Conservation (phyloP, 1,139 yeast species). For the Chernovozyma sophiae-reginae region DNA sequence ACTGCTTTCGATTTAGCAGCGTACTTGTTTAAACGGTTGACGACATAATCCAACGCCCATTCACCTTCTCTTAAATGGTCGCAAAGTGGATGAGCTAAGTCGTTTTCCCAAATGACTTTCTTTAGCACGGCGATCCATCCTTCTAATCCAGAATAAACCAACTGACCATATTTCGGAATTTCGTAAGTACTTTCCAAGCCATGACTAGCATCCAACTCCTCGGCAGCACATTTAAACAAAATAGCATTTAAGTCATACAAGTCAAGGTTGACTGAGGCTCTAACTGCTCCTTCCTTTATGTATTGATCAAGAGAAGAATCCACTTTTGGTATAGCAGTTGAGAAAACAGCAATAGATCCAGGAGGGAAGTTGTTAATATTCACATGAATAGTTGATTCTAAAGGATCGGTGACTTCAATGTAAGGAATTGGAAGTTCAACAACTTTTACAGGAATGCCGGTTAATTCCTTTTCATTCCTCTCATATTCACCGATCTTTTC, state of each 20-base stretch:
- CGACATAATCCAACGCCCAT: constrained; percentile 86
- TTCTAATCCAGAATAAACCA: constrained; percentile 86
- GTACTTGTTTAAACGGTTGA: constrained; percentile 59
- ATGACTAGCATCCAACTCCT: constrained; percentile 76
- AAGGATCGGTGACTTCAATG: constrained; percentile 36
- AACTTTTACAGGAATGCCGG: constrained; percentile 65
- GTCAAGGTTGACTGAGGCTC: constrained; percentile 58
- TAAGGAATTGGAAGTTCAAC: constrained; percentile 49
- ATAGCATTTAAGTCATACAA: constrained; percentile 72
- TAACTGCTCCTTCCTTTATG: constrained; percentile 69
- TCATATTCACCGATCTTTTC: constrained; percentile 49
- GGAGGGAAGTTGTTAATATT: constrained; percentile 65
- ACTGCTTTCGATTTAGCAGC: constrained; percentile 41
- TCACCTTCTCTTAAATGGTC: constrained; percentile 75
- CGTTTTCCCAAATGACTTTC: constrained; percentile 60
- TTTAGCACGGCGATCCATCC: constrained; percentile 82
- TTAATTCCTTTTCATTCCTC: constrained; percentile 35
- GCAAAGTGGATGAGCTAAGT: constrained; percentile 80
- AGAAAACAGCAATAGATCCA: constrained; percentile 84
- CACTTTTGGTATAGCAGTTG: constrained; percentile 64
- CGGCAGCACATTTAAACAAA: constrained; percentile 76
- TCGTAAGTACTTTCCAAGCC: constrained; percentile 71
- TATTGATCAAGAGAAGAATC: constrained; percentile 53
- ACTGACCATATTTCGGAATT: constrained; percentile 66
- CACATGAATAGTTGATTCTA: constrained; percentile 50